These are phyloP conservation scores for Penicillium vulpinum DNA, from an alignment of 2,329 filamentous ascomycete species.

Conservation along the genomic window DNA sequence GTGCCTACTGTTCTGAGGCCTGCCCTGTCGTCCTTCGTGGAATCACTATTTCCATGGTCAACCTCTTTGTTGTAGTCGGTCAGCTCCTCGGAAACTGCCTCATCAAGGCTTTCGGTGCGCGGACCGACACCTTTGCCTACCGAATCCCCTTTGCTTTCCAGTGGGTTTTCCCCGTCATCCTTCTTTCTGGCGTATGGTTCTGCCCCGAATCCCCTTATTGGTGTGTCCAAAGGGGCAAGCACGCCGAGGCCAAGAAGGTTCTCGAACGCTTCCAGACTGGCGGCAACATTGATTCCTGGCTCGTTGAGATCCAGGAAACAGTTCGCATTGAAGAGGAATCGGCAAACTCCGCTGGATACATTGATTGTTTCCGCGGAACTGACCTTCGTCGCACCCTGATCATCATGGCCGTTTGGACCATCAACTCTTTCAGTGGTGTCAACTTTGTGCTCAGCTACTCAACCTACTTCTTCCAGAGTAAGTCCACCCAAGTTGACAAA, in stretches of 20 bases:
- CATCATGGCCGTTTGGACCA: conserved; percentile 2
- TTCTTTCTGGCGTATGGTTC: conserved; percentile 1
- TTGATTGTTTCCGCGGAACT: conserved; percentile 13
- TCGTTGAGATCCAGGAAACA: conserved; percentile 10
- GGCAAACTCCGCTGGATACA: neutral
- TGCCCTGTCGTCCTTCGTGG: conserved; percentile 8
- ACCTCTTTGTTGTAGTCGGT: conserved; percentile 7
- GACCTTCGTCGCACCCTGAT: conserved; percentile 11
- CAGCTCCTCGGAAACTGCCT: conserved; percentile 6
- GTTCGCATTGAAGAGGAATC: conserved; percentile 10
- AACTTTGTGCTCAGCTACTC: conserved; percentile 11
- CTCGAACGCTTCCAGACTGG: conserved; percentile 4
- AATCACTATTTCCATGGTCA: conserved; percentile 8
- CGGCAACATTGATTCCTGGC: conserved; percentile 4
- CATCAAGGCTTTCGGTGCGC: conserved; percentile 2
- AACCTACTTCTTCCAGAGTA: conserved; percentile 10
- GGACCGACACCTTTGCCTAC: conserved; percentile 1
- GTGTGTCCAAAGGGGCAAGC: conserved; percentile 1
- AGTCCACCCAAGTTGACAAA: neutral
- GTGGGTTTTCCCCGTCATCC: conserved; percentile 5
- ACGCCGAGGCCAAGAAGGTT: neutral
- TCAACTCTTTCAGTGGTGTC: conserved; percentile 10
- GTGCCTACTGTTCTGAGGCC: conserved; percentile 5
- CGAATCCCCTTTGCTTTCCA: conserved; percentile 9
- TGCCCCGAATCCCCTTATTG: conserved; percentile 11